A percentile compares a stretch with the other conserved stretches of the same genome.
These are phyloP conservation scores for Hypoxylon sp. DNA, from an alignment of 2,329 filamentous ascomycete genomes.

Conservation along the genomic window DNA sequence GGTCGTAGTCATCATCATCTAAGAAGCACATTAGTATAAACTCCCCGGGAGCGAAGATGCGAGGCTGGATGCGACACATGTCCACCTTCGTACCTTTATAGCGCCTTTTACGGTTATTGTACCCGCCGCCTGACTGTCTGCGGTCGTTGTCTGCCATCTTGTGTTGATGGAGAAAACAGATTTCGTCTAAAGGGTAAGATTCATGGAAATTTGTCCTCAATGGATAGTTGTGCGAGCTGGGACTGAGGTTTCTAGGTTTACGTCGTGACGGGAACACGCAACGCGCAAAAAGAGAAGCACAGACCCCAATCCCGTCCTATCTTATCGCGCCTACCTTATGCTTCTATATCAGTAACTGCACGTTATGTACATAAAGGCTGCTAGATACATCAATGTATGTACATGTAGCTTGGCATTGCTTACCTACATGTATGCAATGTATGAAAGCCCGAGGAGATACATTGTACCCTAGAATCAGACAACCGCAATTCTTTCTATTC, in stretches of 20 bases:
- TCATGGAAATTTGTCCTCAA: conserved; percentile 23
- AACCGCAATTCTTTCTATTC: not conserved
- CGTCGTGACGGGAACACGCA: conserved; percentile 33
- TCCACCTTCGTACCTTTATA: conserved; percentile 75
- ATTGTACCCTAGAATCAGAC: not conserved
- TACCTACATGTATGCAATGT: not conserved
- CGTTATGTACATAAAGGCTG: too few relatives aligned
- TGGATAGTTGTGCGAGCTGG: conserved; percentile 19
- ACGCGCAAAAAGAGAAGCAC: conserved; percentile 42
- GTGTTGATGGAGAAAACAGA: conserved; percentile 16
- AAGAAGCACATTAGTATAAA: conserved; percentile 28
- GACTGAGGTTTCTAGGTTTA: conserved; percentile 2
- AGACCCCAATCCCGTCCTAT: conserved; percentile 27
- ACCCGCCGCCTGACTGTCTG: conserved; percentile 64
- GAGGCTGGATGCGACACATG: conserved; percentile 26
- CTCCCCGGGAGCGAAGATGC: not conserved
- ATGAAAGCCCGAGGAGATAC: too few relatives aligned
- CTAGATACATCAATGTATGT: not conserved
- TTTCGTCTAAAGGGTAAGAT: conserved; percentile 12
- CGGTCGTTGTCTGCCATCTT: conserved; percentile 72
- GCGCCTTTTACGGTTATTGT: conserved; percentile 81
- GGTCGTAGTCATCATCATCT: conserved; percentile 85
- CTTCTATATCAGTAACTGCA: too few relatives aligned
- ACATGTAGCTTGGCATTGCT: not conserved
- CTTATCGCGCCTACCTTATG: conserved; percentile 35